Evolutionary conservation across 306 rosid species (phyloP), one percentile per base, ranked within the genome.

Genomic region (Castanea mollissima): DNA sequence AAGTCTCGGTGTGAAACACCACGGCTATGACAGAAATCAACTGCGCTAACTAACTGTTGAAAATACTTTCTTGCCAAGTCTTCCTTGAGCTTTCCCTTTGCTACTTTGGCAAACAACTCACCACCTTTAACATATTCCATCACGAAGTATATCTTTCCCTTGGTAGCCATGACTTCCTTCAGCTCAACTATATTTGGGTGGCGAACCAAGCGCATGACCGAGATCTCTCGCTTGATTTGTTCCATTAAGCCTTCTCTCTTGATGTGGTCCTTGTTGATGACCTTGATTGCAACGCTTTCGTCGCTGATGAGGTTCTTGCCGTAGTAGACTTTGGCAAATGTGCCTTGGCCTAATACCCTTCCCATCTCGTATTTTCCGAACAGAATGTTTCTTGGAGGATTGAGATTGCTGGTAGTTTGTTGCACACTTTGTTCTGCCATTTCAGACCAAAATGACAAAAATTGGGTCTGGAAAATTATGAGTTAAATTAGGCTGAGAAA

Each of bases 101-200:
- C 77, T 5, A 94, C 84, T 14, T 88, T 91, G 14, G 85, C 41
- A 73, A 94, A 94, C 23, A 94, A 73, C 9, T 91, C 97, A 0
- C 97, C 95, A 1, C 98, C 97, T 16, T 46, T 87, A 0, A 91
- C 91, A 15, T 83, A 87, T 52, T 94, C 98, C 93, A 94, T 88
- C 1, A 89, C 89, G 55, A 90, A 79, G 79, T 89, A 91, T 79
- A 94, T 85, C 62, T 92, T 94, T 0, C 77, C 80, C 16, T 90
- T 92, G 0, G 95, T 94, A 10, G 98, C 98, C 97, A 94, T 94
- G 0, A 94, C 98, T 84, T 94, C 98, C 49, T 89, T 92, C 55
- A 94, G 85, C 32, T 92, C 88, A 1, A 90, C 98, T 8, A 94
- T 83, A 76, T 92, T 79, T 0, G 98, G 97, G 23, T 94, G 98